phyloP scores from a whole-genome alignment of 352 stramenopile genomes.

The Phytophthora fragariae region DNA sequence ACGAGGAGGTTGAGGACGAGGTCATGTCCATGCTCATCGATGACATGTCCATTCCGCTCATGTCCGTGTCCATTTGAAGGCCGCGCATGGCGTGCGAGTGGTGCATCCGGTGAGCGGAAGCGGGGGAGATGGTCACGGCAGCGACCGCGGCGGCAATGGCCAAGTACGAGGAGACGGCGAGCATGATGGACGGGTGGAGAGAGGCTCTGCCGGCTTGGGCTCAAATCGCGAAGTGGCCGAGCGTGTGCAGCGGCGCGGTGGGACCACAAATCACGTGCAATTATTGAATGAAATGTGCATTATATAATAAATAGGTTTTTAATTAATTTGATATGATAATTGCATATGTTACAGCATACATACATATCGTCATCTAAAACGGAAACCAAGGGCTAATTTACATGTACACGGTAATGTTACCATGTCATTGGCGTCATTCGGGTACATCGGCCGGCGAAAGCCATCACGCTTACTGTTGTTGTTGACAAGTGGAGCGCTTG shows the following conservation, averaged over 20 bases:
- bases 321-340: neutral
- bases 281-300: slow-evolving; percentile 8
- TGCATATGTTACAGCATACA: neutral
- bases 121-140: slow-evolving; percentile 6
- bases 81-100: slow-evolving; percentile 33
- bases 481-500: too few relatives aligned
- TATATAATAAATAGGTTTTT: neutral
- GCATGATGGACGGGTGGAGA: slow-evolving; percentile 14
- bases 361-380: too few relatives aligned
- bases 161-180: slow-evolving; percentile 21
- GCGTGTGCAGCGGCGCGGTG: slow-evolving; percentile 16
- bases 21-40: slow-evolving; percentile 33
- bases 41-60: slow-evolving; percentile 35
- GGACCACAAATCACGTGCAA: neutral
- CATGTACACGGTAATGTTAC: too few relatives aligned
- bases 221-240: slow-evolving; percentile 37
- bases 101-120: slow-evolving; percentile 33
- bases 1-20: slow-evolving; percentile 17
- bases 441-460: too few relatives aligned
- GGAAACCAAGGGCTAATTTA: too few relatives aligned
- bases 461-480: too few relatives aligned
- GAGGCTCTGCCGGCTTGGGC: slow-evolving; percentile 6
- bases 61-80: slow-evolving; percentile 34
- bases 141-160: slow-evolving; percentile 14
- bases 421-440: too few relatives aligned